Evolutionary conservation across 495 filamentous ascomycete genomes (phyloP).

Genomic region (Halenospora varia): DNA sequence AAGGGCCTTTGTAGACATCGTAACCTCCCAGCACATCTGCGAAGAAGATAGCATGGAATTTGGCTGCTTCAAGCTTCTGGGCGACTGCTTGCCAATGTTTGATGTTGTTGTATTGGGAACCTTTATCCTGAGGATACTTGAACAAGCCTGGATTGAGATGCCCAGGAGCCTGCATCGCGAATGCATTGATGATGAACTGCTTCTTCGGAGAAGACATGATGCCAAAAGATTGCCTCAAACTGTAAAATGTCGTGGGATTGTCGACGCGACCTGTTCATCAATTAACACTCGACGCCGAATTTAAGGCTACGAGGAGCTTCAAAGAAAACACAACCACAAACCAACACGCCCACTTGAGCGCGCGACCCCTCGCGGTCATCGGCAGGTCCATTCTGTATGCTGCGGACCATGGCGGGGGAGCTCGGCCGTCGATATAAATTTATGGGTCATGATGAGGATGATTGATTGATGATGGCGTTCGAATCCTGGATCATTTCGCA

Average conservation of each 20-base stretch:
- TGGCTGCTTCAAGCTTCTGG: constrained; percentile 51
- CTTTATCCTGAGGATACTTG: constrained; percentile 51
- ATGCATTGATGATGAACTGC: constrained; percentile 55
- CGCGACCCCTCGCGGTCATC: background rate
- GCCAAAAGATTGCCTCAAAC: too few relatives aligned
- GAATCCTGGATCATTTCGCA: constrained; percentile 3
- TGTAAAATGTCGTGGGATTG: background rate
- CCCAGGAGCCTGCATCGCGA: constrained; percentile 41
- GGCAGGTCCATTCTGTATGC: background rate
- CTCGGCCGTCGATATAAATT: background rate
- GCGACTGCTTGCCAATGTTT: constrained; percentile 56
- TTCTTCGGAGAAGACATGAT: constrained; percentile 33
- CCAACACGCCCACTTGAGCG: background rate
- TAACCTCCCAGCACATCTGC: constrained; percentile 55
- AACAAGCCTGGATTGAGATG: constrained; percentile 63
- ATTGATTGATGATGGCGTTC: constrained; percentile 14
- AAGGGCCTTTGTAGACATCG: constrained; percentile 56
- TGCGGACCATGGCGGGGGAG: background rate
- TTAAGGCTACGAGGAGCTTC: too few relatives aligned
- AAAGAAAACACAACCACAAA: background rate
- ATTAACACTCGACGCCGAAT: too few relatives aligned
- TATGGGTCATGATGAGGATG: background rate
- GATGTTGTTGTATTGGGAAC: constrained; percentile 45
- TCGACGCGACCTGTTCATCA: background rate
- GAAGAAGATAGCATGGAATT: constrained; percentile 61